A percentile compares a stretch with the other conserved stretches of the same genome.
Conservation (phyloP, 2,329 filamentous ascomycete species). For the Lecanosticta acicola region DNA sequence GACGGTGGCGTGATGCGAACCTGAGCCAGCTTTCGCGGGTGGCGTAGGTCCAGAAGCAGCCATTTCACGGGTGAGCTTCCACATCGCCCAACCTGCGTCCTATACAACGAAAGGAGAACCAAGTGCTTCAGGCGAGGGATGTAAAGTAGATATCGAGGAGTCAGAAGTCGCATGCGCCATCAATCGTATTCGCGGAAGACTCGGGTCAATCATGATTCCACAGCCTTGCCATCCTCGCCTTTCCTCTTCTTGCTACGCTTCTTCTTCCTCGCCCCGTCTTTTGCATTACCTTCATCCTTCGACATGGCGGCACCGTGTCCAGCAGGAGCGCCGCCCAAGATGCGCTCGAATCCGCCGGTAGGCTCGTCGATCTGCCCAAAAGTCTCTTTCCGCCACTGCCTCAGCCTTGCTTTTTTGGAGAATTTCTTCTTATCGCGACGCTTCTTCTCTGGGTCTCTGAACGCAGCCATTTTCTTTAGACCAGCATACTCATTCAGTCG, state of each 20-base stretch:
- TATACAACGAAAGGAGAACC: too few relatives aligned
- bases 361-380: slow-evolving; percentile 57
- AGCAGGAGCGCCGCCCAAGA: slow-evolving; percentile 25
- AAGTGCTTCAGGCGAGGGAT: too few relatives aligned
- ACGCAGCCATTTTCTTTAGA: slow-evolving; percentile 88
- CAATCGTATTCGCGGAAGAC: too few relatives aligned
- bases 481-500: slow-evolving; percentile 86
- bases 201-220: slow-evolving; percentile 22
- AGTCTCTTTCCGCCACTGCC: slow-evolving; percentile 73
- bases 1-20: too few relatives aligned
- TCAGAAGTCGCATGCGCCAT: too few relatives aligned
- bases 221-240: slow-evolving; percentile 33
- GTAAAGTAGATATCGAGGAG: too few relatives aligned
- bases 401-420: slow-evolving; percentile 84
- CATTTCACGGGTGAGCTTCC: too few relatives aligned
- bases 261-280: slow-evolving; percentile 16
- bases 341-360: slow-evolving; percentile 37
- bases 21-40: too few relatives aligned
- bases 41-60: too few relatives aligned
- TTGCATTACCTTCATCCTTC: slow-evolving; percentile 17
- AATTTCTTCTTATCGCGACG: slow-evolving; percentile 78
- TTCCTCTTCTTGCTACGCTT: slow-evolving; percentile 29
- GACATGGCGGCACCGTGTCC: slow-evolving; percentile 24
- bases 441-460: slow-evolving; percentile 85
- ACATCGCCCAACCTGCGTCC: too few relatives aligned